Conservation (phyloP, 2,329 filamentous ascomycete species). For the Pseudocercospora macadamiae region DNA sequence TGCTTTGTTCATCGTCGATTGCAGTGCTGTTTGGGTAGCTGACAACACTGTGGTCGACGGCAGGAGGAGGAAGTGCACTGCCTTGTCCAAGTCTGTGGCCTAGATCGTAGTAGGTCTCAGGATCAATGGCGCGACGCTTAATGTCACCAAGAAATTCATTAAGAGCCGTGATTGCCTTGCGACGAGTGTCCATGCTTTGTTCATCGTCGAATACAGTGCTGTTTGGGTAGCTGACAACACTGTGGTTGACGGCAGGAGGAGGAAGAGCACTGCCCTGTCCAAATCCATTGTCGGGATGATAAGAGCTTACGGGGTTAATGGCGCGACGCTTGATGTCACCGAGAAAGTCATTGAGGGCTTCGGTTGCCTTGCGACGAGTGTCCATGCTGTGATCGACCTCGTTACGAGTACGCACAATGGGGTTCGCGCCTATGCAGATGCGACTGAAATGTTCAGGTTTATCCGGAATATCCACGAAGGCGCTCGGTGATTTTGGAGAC, state of each 20-base stretch:
- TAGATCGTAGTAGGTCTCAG: slow-evolving; percentile 85
- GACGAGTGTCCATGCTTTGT: slow-evolving; percentile 67
- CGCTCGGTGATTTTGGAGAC: neutral
- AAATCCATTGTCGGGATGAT: too few species aligned
- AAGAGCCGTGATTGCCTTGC: slow-evolving; percentile 78
- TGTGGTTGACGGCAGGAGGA: slow-evolving; percentile 42
- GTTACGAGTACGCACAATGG: neutral
- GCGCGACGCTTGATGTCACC: too few species aligned
- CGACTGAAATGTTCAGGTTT: neutral
- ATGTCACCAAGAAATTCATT: slow-evolving; percentile 94
- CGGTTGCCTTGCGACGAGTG: too few species aligned
- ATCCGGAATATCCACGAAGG: neutral
- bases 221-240: slow-evolving; percentile 52
- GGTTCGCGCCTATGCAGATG: neutral
- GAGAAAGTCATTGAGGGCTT: too few species aligned
- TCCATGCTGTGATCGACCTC: too few species aligned
- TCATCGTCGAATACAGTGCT: slow-evolving; percentile 40
- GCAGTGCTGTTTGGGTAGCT: slow-evolving; percentile 51
- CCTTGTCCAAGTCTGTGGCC: slow-evolving; percentile 79
- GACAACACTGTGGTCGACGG: slow-evolving; percentile 43
- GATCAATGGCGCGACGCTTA: slow-evolving; percentile 89
- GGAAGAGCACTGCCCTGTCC: too few species aligned
- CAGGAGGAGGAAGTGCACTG: slow-evolving; percentile 54
- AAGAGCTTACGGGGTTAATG: too few species aligned
- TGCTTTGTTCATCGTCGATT: slow-evolving; percentile 41